phyloP scores from a whole-genome alignment of 257 asterid species.

The Solanum chilense region DNA sequence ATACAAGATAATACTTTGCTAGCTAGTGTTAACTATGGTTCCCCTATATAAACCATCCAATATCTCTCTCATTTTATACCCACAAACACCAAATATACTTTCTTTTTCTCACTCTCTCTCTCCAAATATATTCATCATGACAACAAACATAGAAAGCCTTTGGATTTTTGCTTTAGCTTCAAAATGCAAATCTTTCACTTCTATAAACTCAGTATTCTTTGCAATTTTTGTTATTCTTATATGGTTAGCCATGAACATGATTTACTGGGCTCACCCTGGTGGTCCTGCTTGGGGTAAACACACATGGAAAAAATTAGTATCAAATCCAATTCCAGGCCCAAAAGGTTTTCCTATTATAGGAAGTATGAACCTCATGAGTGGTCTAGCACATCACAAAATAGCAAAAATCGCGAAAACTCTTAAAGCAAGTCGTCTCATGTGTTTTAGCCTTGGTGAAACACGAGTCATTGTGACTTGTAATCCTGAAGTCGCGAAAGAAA shows the following conservation, averaged over 20 bases:
- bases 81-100: background rate
- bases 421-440: conserved; percentile 56
- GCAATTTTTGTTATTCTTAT: conserved; percentile 20
- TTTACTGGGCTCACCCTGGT: conserved; percentile 68
- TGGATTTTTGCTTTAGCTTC: conserved; percentile 52
- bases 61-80: background rate
- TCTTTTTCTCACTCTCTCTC: background rate
- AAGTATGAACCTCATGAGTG: conserved; percentile 67
- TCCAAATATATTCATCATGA: background rate
- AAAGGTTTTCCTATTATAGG: conserved; percentile 58
- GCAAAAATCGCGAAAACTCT: conserved; percentile 40
- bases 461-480: conserved; percentile 54
- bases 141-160: conserved; percentile 34
- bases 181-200: conserved; percentile 36
- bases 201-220: conserved; percentile 9
- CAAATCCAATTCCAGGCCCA: conserved; percentile 62
- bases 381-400: conserved; percentile 63
- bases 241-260: conserved; percentile 22
- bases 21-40: background rate
- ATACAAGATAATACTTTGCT: background rate
- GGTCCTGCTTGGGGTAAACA: conserved; percentile 82
- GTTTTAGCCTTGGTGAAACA: conserved; percentile 67
- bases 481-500: conserved; percentile 50
- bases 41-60: conserved; percentile 1
- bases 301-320: conserved; percentile 7